Percentiles rank a stretch among this genome's conserved stretches.
Conservation (phyloP, 768 basidiomycete genomes). For the Naganishia vishniacii region DNA sequence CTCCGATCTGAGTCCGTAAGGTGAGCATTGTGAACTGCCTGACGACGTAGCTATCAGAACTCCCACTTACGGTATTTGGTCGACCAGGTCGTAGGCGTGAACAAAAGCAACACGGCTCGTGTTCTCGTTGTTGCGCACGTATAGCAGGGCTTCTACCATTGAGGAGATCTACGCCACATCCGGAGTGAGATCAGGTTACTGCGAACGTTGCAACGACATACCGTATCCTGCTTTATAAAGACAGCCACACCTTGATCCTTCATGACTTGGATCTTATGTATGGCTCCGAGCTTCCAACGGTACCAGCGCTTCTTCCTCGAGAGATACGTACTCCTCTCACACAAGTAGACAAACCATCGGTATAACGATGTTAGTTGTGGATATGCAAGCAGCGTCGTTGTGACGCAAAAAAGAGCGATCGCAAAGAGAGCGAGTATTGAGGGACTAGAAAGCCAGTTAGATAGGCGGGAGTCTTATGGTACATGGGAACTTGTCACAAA, state of each 20-base stretch:
- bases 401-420: conserved; percentile 4
- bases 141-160: conserved; percentile 62
- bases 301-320: neutral
- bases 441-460: neutral
- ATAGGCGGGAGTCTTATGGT: neutral
- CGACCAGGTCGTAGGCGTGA: conserved; percentile 59
- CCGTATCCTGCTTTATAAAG: conserved; percentile 20
- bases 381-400: neutral
- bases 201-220: neutral
- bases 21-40: neutral
- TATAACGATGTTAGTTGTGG: conserved; percentile 9
- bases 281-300: neutral
- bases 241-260: conserved; percentile 16
- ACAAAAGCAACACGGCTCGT: conserved; percentile 65
- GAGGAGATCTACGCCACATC: conserved; percentile 56
- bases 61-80: conserved; percentile 55
- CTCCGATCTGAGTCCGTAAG: conserved; percentile 49
- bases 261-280: conserved; percentile 14
- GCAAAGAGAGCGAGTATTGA: conserved; percentile 19
- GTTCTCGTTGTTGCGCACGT: conserved; percentile 64
- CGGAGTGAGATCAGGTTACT: neutral
- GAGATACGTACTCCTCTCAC: conserved; percentile 18
- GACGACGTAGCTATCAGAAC: too few relatives aligned
- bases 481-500: neutral
- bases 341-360: conserved; percentile 18